Base-by-base conservation (phyloP, 129 eudicot species). In the Chrysanthemum lavandulifolium region DNA sequence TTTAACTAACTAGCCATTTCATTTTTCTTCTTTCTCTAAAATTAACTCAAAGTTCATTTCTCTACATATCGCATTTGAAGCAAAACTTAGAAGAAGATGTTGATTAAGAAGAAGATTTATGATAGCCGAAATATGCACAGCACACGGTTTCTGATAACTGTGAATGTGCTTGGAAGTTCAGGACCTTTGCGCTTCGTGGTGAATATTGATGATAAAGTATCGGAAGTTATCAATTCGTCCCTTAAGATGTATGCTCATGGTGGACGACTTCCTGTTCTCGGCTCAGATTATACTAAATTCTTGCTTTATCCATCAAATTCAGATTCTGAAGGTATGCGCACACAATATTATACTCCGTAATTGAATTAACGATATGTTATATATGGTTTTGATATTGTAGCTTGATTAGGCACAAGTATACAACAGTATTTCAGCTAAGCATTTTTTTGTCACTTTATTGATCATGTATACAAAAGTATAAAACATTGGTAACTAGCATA, bases 141-240 rank as follows among this genome's bases (percentile, higher is more conserved):
- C 21, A 78, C 53, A 11, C 83, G 90, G 57, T 71, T 85, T 76
- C 65, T 88, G 83, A 78, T 85, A 13, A 80, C 61, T 52, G 76
- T 85, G 21, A 82, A 75, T 40, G 84, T 88, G 45, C 54, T 88
- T 2, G 90, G 90, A 56, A 88, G 95, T 49, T 58, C 88, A 2
- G 95, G 91, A 15, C 91, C 95, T 6, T 40, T 88, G 14, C 67
- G 86, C 65, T 85, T 85, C 45, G 81, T 88, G 21, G 95, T 83
- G 47, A 83, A 74, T 45, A 83, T 74, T 7, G 80, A 77, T 10
- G 86, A 85, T 16, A 71, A 67, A 18, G 95, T 79, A 58, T 68
- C 81, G 1, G 70, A 47, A 1, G 91, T 88, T 40, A 83, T 88
- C 3, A 71, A 73, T 36, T 69, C 83, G 19, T 84, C 86, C 57